These are phyloP conservation scores for Pigoraptor vietnamica DNA, from an alignment of 78 protist genomes.

Conservation along the genomic window DNA sequence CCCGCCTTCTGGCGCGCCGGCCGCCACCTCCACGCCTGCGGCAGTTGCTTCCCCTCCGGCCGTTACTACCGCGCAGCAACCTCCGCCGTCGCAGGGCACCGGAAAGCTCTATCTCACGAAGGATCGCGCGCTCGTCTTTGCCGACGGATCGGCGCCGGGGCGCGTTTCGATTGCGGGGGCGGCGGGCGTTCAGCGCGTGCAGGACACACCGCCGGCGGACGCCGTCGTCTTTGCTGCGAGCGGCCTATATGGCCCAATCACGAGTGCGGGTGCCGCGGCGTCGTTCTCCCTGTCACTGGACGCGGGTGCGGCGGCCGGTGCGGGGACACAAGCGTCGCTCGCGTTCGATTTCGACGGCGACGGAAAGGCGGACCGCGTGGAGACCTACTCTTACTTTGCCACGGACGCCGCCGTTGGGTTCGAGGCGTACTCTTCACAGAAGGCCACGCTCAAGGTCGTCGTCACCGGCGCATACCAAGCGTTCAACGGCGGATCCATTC, in stretches of 20 bases:
- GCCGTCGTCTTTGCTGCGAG: background rate
- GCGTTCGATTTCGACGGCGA: background rate
- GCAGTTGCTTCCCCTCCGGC: no score
- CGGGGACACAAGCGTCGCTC: background rate
- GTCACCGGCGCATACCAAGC: background rate
- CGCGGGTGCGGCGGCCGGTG: background rate
- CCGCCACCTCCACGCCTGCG: no score
- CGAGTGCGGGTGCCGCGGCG: background rate
- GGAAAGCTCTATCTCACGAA: background rate
- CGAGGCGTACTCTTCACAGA: background rate
- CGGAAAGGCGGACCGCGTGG: background rate
- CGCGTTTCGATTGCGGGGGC: background rate
- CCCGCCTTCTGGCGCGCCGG: no score
- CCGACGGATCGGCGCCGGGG: background rate
- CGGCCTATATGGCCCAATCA: background rate
- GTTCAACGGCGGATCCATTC: background rate
- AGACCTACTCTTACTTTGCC: background rate
- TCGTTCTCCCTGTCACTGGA: background rate
- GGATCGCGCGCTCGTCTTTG: background rate
- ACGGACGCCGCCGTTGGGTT: background rate
- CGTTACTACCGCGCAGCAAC: no score
- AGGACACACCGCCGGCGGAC: background rate
- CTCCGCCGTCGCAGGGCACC: no score
- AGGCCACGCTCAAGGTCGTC: background rate
- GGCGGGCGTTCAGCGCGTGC: background rate